Evolutionary conservation across 805 yeast species (phyloP), one percentile per base, ranked within the genome.

Genomic region (Metschnikowia continentalis): DNA sequence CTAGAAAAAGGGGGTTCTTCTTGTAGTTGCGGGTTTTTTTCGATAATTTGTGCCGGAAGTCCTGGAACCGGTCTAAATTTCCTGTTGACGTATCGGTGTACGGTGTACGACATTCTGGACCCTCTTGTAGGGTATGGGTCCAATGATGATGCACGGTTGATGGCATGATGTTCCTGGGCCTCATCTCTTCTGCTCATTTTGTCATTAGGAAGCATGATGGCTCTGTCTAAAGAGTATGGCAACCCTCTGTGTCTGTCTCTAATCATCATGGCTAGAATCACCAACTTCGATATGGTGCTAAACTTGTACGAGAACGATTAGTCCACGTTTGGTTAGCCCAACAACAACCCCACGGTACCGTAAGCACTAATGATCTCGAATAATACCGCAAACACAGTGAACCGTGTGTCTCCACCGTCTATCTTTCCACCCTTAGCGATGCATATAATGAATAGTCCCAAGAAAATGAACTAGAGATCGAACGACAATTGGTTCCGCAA

Each of bases 221-320:
- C 98, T 65, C 99, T 82, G 69, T 94, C 99, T 51, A 94, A 78
- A 0, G 91, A 75, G 64, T 92, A 90, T 1, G 99, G 99, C 53
- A 94, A 75, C 35, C 98, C 98, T 78, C 99, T 88, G 62, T 91
- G 97, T 52, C 97, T 78, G 8, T 99, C 98, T 72, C 99, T 82
- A 42, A 94, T 78, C 87, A 94, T 83, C 86, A 90, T 82, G 5
- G 90, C 92, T 56, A 89, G 83, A 36, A 94, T 83, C 2, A 92
- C 88, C 42, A 94, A 73, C 63, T 94, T 94, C 1, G 96, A 86
- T 6, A 92, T 61, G 0, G 78, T 76, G 19, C 80, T 78, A 64
- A 92, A 89, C 61, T 85, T 80, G 0, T 81, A 90, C 15, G 86
- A 78, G 44, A 94, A 80, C 1, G 97, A 88, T 6, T 90, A 75